Percentiles rank a stretch among this genome's conserved stretches.
These are phyloP conservation scores for Gryganskiella cystojenkinii DNA, from an alignment of 192 early-diverging fungal species.

Conservation along the genomic window DNA sequence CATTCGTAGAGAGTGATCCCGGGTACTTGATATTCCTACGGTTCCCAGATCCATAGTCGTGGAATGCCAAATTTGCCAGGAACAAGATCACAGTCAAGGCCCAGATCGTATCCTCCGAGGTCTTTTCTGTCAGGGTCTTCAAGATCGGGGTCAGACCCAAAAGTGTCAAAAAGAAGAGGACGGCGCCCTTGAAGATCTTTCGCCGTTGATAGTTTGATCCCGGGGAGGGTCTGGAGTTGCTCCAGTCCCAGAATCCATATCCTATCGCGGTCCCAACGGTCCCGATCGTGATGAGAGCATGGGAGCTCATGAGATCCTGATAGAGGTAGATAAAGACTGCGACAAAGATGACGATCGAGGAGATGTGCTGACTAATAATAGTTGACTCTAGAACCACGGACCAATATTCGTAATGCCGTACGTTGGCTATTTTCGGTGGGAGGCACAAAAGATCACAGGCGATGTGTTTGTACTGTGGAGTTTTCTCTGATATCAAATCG, in stretches of 20 bases:
- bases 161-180: conserved; percentile 79
- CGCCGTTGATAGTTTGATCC: conserved; percentile 61
- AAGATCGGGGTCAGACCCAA: conserved; percentile 91
- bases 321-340: conserved; percentile 86
- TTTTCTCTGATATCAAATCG: too few species aligned
- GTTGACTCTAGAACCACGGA: conserved; percentile 78
- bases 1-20: conserved; percentile 96
- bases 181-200: conserved; percentile 69
- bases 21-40: conserved; percentile 72
- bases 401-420: conserved; percentile 87
- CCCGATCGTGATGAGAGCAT: conserved; percentile 68
- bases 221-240: conserved; percentile 53
- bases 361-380: conserved; percentile 88
- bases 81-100: conserved; percentile 88
- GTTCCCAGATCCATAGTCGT: conserved; percentile 79
- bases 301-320: conserved; percentile 61
- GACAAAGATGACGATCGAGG: conserved; percentile 88
- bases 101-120: conserved; percentile 93
- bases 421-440: conserved; percentile 70
- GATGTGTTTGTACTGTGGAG: too few species aligned
- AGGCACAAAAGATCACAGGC: conserved; percentile 6
- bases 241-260: conserved; percentile 79
- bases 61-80: conserved; percentile 88
- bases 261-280: conserved; percentile 67
- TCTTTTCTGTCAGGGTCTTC: conserved; percentile 90